Conservation (phyloP, 768 basidiomycete genomes). For the Symmetrospora coprosmae region DNA sequence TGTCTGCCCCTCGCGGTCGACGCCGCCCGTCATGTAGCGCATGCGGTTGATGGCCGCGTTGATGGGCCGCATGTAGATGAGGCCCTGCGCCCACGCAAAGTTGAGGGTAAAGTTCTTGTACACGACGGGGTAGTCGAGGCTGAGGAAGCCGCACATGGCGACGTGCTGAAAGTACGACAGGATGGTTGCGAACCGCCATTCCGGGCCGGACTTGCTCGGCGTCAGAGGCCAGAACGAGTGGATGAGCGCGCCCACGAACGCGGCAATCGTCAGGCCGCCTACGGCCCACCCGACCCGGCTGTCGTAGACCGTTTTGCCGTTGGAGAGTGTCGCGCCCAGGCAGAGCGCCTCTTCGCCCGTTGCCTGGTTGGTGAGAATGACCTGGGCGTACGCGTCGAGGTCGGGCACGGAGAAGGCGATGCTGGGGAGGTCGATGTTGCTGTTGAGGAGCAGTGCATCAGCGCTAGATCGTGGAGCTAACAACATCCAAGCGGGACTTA, state of each 20-base stretch:
- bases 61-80: constrained; percentile 48
- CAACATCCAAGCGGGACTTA: neutral
- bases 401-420: constrained; percentile 82
- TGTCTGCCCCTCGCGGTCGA: constrained; percentile 44
- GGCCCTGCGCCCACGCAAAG: constrained; percentile 74
- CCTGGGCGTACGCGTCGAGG: constrained; percentile 72
- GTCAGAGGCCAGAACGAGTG: constrained; percentile 44
- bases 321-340: constrained; percentile 77
- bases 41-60: constrained; percentile 67
- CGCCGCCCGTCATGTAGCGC: constrained; percentile 67
- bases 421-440: constrained; percentile 50
- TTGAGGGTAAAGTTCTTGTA: constrained; percentile 66
- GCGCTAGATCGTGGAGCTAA: neutral
- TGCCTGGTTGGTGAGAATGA: constrained; percentile 54
- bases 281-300: constrained; percentile 63
- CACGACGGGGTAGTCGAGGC: constrained; percentile 71
- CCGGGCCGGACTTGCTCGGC: constrained; percentile 38
- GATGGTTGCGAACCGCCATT: constrained; percentile 60
- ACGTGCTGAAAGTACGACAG: constrained; percentile 73
- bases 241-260: constrained; percentile 47
- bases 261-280: constrained; percentile 44
- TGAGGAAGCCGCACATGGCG: constrained; percentile 58
- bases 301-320: constrained; percentile 72
- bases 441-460: constrained; percentile 39
- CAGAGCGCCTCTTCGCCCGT: constrained; percentile 70